Evolutionary conservation across 108 stramenopile species (phyloP), one percentile per base, ranked within the genome.

Genomic region (Fragilaria radians): DNA sequence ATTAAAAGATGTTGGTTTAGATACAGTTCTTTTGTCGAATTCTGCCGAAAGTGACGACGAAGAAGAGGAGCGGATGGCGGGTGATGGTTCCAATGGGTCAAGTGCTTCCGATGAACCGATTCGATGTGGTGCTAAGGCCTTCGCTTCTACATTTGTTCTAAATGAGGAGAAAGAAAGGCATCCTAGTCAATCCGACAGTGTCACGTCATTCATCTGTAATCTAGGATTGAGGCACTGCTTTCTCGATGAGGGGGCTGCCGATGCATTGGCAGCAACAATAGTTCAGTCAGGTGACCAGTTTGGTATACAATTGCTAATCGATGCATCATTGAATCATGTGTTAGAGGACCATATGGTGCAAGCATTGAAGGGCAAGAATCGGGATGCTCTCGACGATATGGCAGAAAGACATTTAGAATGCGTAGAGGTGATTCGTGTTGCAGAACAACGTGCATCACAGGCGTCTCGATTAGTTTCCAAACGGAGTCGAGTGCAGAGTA

Each of bases 181-280:
- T 5, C 54, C 48, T 28, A 54, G 34, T 18, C 24, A 60, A 9
- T 5, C 34, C 25, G 46, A 45, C 26, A 42, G 2, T 17, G 18
- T 11, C 9, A 31, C 11, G 17, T 32, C 3, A 17, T 7, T 46
- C 49, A 67, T 46, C 49, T 50, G 49, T 29, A 25, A 22, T 27
- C 32, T 88, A 9, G 81, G 79, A 3, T 66, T 88, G 46, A 72
- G 87, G 0, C 76, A 78, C 46, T 89, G 88, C 46, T 73, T 34
- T 22, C 55, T 89, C 22, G 88, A 89, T 55, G 61, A 78, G 31
- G 65, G 80, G 25, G 90, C 84, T 3, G 73, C 81, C 21, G 86
- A 91, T 65, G 84, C 90, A 28, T 59, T 91, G 22, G 90, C 90
- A 7, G 78, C 84, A 11, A 64, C 78, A 56, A 21, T 80, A 0